Conservation (phyloP, 495 filamentous ascomycete genomes). For the Aspergillus sclerotiicarbonarius region DNA sequence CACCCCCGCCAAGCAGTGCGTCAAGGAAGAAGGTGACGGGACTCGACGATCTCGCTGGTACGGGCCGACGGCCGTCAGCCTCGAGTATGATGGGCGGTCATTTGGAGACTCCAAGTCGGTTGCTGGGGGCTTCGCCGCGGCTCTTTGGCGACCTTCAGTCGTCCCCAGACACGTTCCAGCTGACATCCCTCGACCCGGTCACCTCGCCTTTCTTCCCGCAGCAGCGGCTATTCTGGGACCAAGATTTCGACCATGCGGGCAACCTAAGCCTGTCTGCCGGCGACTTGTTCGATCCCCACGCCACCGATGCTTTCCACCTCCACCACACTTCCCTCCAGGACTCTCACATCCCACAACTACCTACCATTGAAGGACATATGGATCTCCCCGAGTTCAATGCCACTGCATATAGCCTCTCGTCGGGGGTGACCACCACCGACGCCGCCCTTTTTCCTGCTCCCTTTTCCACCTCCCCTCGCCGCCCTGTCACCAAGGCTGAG, state of each 20-base stretch:
- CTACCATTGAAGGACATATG: conserved; percentile 37
- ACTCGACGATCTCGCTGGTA: conserved; percentile 25
- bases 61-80: conserved; percentile 24
- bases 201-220: conserved; percentile 65
- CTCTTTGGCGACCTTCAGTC: conserved; percentile 57
- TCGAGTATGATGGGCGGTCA: conserved; percentile 28
- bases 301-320: conserved; percentile 13
- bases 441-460: conserved; percentile 45
- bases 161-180: conserved; percentile 66
- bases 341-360: conserved; percentile 39
- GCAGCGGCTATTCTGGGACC: conserved; percentile 74
- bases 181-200: conserved; percentile 67
- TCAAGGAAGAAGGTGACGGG: conserved; percentile 45
- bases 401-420: conserved; percentile 29
- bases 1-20: conserved; percentile 63
- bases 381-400: conserved; percentile 40
- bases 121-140: conserved; percentile 42
- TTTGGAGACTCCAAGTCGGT: conserved; percentile 43
- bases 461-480: conserved; percentile 47
- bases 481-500: conserved; percentile 39
- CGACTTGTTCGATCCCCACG: conserved; percentile 14
- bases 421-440: conserved; percentile 33
- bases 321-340: conserved; percentile 13
- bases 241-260: conserved; percentile 39
- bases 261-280: conserved; percentile 22